Evolutionary conservation across 257 asterid genomes (phyloP), one percentile per base, ranked within the genome.

Genomic region (Eucommia ulmoides): DNA sequence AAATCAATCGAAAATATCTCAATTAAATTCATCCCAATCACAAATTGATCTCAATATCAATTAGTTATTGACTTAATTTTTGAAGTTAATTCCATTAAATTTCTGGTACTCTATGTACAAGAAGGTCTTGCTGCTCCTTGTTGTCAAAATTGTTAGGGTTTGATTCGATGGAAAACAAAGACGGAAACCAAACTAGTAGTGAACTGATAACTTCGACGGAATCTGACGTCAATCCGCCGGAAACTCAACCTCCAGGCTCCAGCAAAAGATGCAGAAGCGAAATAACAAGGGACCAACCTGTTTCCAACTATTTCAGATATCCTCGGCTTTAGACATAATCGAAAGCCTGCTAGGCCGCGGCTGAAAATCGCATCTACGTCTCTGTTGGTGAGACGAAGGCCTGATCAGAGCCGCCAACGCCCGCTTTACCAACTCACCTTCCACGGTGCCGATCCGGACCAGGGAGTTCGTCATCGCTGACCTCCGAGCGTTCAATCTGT

Each of bases 381-480:
- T 71, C 62, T 75, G 82, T 60, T 81, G 95, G 35, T 78, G 95
- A 22, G 95, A 81, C 10, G 95, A 81, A 10, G 95, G 93, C 5
- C 93, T 76, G 50, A 84, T 84, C n/a, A n/a, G n/a, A n/a, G n/a
- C n/a, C n/a, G n/a, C n/a, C n/a, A n/a, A n/a, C n/a, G n/a, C n/a
- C n/a, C 69, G 81, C 66, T 69, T 80, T 54, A 84, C 69, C 69
- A 84, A 42, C 65, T 84, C 94, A 0, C 94, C 94, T 65, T 81
- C 94, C 1, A 83, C 94, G 2, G 88, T 83, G 0, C 92, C 89
- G 53, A 82, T 79, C 53, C 93, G 67, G 29, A 85, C 96, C 23
- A 82, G 74, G n/a, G 96, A 79, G 64, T 82, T 85, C 66, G 88
- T 82, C 96, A 85, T 82, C 53, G 96, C 92, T 9, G 96, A 85